Conservation (phyloP, 1,139 yeast species). For the Pichia sp. region DNA sequence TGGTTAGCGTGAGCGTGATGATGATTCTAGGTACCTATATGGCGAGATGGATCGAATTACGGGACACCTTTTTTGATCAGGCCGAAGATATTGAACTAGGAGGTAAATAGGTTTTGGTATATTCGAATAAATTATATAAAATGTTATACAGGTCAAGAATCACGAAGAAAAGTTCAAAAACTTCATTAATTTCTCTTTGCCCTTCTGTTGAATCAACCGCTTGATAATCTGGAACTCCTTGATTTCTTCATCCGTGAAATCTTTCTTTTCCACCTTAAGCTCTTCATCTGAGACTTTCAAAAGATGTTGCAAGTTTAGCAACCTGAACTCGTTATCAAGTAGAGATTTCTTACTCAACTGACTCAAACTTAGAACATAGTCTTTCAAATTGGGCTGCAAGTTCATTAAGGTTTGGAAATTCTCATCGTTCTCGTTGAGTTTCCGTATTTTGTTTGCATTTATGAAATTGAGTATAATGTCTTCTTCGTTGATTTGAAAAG, state of each 20-base stretch:
- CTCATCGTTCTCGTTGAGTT: slow-evolving; percentile 28
- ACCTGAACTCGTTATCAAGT: slow-evolving; percentile 18
- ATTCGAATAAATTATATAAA: neutral
- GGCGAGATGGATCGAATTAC: slow-evolving; percentile 80
- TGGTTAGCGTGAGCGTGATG: slow-evolving; percentile 61
- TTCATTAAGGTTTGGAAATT: slow-evolving; percentile 26
- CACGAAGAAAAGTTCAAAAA: slow-evolving; percentile 40
- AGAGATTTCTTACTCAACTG: slow-evolving; percentile 24
- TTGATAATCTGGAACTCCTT: slow-evolving; percentile 55
- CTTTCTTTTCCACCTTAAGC: slow-evolving; percentile 23
- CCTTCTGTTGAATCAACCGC: slow-evolving; percentile 60
- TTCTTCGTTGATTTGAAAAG: slow-evolving; percentile 66
- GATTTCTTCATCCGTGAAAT: slow-evolving; percentile 38
- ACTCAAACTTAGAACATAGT: slow-evolving; percentile 25
- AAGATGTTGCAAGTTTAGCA: slow-evolving; percentile 32
- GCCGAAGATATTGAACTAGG: slow-evolving; percentile 55
- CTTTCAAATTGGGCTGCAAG: slow-evolving; percentile 22
- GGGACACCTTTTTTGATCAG: slow-evolving; percentile 85
- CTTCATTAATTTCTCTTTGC: slow-evolving; percentile 58
- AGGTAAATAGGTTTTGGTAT: neutral
- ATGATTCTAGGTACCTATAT: slow-evolving; percentile 81
- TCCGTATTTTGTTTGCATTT: slow-evolving; percentile 41
- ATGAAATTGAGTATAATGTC: slow-evolving; percentile 75
- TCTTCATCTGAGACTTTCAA: slow-evolving; percentile 36
- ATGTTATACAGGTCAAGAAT: neutral